These are phyloP conservation scores for Calonectria pseudoturangicola DNA, from an alignment of 2,329 filamentous ascomycete species.

Conservation along the genomic window DNA sequence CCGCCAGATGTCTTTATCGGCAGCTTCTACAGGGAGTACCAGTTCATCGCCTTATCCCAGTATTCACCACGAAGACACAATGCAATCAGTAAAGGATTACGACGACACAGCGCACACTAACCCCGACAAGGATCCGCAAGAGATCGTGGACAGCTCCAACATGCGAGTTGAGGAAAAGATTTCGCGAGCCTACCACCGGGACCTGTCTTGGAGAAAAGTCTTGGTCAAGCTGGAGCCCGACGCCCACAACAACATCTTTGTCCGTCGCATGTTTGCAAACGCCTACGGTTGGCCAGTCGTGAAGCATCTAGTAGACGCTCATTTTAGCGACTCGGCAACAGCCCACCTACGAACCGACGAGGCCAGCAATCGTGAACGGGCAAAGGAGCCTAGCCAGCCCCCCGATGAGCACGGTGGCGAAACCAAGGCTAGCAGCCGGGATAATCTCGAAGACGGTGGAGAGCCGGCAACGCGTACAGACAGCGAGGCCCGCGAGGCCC, in stretches of 20 bases:
- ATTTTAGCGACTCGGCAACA: conserved; percentile 84
- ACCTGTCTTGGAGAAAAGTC: conserved; percentile 96
- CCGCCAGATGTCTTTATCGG: conserved; percentile 49
- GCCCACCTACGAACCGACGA: conserved; percentile 81
- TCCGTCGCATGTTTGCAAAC: conserved; percentile 96
- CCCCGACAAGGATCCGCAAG: conserved; percentile 63
- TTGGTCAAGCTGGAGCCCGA: conserved; percentile 96
- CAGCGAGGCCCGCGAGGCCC: conserved; percentile 60
- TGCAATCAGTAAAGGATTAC: conserved; percentile 68
- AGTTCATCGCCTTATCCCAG: conserved; percentile 59
- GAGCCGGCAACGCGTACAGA: conserved; percentile 47
- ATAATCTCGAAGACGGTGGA: conserved; percentile 37
- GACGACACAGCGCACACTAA: conserved; percentile 70
- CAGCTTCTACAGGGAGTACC: conserved; percentile 53
- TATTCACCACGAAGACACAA: conserved; percentile 65
- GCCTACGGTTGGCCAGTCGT: conserved; percentile 98
- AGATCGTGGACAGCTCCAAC: conserved; percentile 73
- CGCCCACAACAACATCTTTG: conserved; percentile 98
- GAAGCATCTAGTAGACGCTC: conserved; percentile 94
- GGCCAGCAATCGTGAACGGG: conserved; percentile 81
- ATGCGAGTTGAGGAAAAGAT: conserved; percentile 99
- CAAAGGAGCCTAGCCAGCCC: conserved; percentile 73
- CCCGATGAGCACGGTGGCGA: conserved; percentile 80
- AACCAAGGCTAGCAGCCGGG: conserved; percentile 69
- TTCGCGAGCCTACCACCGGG: conserved; percentile 93